Conservation (phyloP, 73 alveolate genomes). For the Tetrahymena borealis region DNA sequence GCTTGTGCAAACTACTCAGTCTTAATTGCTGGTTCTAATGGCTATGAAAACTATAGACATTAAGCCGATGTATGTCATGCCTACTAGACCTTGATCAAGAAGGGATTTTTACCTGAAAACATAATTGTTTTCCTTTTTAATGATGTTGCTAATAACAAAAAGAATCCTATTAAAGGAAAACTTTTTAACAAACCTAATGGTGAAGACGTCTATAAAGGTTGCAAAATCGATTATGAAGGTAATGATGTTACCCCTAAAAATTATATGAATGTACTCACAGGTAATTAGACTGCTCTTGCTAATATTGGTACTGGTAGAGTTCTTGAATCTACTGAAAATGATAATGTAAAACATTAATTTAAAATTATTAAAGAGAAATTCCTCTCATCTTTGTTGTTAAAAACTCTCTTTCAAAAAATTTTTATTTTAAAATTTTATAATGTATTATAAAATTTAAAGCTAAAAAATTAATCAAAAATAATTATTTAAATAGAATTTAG, state of each 20-base stretch:
- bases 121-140: slow-evolving; percentile 90
- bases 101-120: slow-evolving; percentile 82
- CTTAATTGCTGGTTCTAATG: slow-evolving; percentile 94
- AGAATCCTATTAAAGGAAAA: slow-evolving; percentile 91
- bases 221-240: slow-evolving; percentile 85
- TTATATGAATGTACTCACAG: slow-evolving; percentile 64
- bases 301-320: slow-evolving; percentile 32
- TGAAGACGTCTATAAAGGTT: slow-evolving; percentile 92
- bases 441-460: too few relatives aligned
- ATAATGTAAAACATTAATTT: too few relatives aligned
- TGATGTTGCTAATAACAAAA: slow-evolving; percentile 78
- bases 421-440: too few relatives aligned
- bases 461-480: too few relatives aligned
- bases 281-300: slow-evolving; percentile 5
- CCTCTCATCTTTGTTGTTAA: too few relatives aligned
- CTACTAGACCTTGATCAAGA: slow-evolving; percentile 70
- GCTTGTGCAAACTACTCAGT: slow-evolving; percentile 85
- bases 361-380: too few relatives aligned
- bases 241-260: slow-evolving; percentile 84
- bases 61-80: slow-evolving; percentile 98
- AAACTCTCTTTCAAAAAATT: too few relatives aligned
- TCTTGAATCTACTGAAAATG: slow-evolving; percentile 40
- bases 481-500: too few relatives aligned
- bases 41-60: slow-evolving; percentile 95
- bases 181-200: slow-evolving; percentile 89